Evolutionary conservation across 805 yeast species (phyloP), one percentile per base, ranked within the genome.

Genomic region (Nematodospora valgi): DNA sequence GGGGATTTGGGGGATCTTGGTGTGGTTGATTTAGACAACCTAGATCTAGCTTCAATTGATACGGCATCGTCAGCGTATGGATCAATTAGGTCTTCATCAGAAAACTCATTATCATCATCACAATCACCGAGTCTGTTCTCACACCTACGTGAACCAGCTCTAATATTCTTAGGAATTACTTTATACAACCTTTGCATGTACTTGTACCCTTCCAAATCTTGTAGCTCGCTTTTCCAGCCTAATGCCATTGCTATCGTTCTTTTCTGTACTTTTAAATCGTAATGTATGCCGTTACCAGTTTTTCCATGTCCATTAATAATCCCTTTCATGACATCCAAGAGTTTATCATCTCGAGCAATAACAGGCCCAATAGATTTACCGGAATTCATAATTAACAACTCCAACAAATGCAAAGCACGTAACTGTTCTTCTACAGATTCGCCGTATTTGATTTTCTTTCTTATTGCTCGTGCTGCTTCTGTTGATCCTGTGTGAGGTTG

Each of bases 401-500:
- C 72, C 37, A 68, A 53, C 16, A 66, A 44, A 34, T 48, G 48
- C 42, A 88, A 56, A 0, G 95, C 84, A 30, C 85, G 74, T 35
- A 73, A 48, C 54, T 86, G 95, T 45, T 82, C 82, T 13, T 64
- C 59, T 4, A 59, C 53, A 2, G 69, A 51, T 14, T 52, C 54
- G n/a, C 97, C 98, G 52, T 91, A 84, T 61, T 94, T 93, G 52
- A 93, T 63, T 50, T 80, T 79, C 68, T 93, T 93, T 33, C 98
- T 73, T 15, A 93, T 63, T 1, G 96, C 94, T 27, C 98, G 70
- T 0, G 97, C 97, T 2, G 94, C 91, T 56, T 93, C 99, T 22
- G 68, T 58, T 1, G 71, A 58, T 1, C 73, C 72, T 15, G 51
- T 31, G 11, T 39, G 24, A 5, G 56, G 54, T 44, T 65, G 73